Evolutionary conservation across 441 rosid species (phyloP).

Genomic region (Brassica hybrid): DNA sequence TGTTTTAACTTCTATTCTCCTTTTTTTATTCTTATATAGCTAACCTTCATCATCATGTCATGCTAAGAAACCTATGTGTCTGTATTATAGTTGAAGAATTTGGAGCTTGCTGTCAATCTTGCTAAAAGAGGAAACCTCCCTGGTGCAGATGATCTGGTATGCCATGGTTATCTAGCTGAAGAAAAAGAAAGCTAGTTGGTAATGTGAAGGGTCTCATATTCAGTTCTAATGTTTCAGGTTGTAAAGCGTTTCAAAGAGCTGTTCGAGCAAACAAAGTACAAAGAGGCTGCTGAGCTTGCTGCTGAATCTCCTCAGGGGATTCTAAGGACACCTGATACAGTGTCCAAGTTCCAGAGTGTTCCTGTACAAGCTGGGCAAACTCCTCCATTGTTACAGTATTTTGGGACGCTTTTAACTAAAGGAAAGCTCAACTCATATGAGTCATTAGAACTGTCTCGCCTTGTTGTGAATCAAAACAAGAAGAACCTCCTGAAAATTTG

Average conservation of each 20-base stretch:
- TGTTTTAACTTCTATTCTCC: conserved; percentile 22
- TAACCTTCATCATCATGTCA: conserved; percentile 4
- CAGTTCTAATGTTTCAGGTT: conserved; percentile 58
- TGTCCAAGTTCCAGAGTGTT: conserved; percentile 98
- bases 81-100: conserved; percentile 76
- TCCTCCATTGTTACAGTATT: conserved; percentile 85
- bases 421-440: conserved; percentile 97
- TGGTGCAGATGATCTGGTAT: conserved; percentile 97
- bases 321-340: conserved; percentile 94
- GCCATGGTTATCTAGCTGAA: conserved; percentile 2
- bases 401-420: conserved; percentile 45
- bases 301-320: conserved; percentile 98
- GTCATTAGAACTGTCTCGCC: conserved; percentile 44
- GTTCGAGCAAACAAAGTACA: conserved; percentile 94
- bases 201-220: conserved; percentile 24
- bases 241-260: conserved; percentile 94
- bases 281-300: conserved; percentile 99
- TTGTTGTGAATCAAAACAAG: conserved; percentile 43
- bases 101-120: conserved; percentile 97
- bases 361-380: conserved; percentile 98
- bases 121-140: conserved; percentile 99
- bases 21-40: conserved; percentile 14
- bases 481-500: conserved; percentile 90
- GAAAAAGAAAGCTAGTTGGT: conserved; percentile 8
- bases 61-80: conserved; percentile 29